Evolutionary conservation across 164 flowering plant genomes (phyloP).

Genomic region (Pachysandra terminalis): DNA sequence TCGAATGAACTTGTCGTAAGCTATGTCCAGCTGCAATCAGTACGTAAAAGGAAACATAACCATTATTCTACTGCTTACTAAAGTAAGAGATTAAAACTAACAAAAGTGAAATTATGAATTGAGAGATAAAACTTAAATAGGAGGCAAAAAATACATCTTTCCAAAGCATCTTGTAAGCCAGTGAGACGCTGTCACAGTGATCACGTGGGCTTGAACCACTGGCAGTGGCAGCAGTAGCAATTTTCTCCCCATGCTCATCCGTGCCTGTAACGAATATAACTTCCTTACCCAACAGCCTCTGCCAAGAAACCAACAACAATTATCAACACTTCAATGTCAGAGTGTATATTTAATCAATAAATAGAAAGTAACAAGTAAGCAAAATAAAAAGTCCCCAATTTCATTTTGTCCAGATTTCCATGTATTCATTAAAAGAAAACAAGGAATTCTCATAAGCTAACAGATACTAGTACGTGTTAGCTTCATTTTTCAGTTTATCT

Average conservation of each 20-base stretch:
- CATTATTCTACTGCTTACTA: conserved; percentile 3
- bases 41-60: not conserved
- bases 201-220: conserved; percentile 65
- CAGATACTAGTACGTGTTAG: too few species aligned
- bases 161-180: conserved; percentile 80
- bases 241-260: conserved; percentile 98
- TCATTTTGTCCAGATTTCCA: not conserved
- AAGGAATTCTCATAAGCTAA: not conserved
- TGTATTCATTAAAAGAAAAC: not conserved
- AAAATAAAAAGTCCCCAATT: too few species aligned
- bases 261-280: conserved; percentile 93
- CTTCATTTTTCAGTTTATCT: too few species aligned
- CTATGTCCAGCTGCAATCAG: conserved; percentile 67
- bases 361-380: too few species aligned
- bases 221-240: conserved; percentile 81
- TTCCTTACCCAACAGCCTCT: conserved; percentile 83
- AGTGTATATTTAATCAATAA: too few species aligned
- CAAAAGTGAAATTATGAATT: not conserved
- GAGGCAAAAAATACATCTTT: conserved; percentile 47
- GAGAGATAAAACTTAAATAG: not conserved
- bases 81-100: not conserved
- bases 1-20: conserved; percentile 91
- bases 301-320: conserved; percentile 15
- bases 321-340: not conserved
- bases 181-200: conserved; percentile 77